Evolutionary conservation across 768 basidiomycete genomes (phyloP).

Genomic region (Tricholoma sp.): DNA sequence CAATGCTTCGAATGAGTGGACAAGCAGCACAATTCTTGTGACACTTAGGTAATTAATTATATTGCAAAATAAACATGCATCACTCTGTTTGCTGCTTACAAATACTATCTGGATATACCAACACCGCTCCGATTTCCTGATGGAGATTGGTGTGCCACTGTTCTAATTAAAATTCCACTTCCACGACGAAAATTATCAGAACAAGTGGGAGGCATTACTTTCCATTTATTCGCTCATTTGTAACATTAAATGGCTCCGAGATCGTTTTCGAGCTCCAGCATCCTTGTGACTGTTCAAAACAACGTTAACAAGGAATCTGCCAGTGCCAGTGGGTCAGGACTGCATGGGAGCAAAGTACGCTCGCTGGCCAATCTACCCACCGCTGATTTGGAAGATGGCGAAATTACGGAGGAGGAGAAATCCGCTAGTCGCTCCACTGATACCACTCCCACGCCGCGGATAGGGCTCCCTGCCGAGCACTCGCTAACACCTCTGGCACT

Average conservation of each 20-base stretch:
- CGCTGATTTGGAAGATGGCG: constrained; percentile 16
- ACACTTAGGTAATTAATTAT: too few species aligned
- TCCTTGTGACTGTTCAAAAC: neutral
- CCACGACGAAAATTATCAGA: too few species aligned
- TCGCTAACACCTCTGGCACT: neutral
- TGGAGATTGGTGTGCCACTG: too few species aligned
- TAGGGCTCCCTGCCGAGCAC: neutral
- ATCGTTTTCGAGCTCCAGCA: neutral
- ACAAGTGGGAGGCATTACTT: neutral
- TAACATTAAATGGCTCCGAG: neutral
- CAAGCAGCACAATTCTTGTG: too few species aligned
- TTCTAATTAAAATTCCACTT: too few species aligned
- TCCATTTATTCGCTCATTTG: neutral
- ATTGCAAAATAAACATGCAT: too few species aligned
- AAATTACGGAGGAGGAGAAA: constrained; percentile 13
- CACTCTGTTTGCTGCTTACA: too few species aligned
- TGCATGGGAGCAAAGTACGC: neutral
- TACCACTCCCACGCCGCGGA: neutral
- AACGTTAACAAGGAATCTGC: neutral
- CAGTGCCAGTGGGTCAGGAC: too few species aligned
- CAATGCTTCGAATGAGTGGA: too few species aligned
- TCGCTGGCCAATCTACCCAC: neutral
- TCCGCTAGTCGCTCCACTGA: neutral
- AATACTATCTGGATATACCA: too few species aligned
- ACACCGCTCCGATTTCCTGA: too few species aligned